Evolutionary conservation across 176 grass and related monocot genomes (phyloP).

Genomic region (Phoenix roebelenii): DNA sequence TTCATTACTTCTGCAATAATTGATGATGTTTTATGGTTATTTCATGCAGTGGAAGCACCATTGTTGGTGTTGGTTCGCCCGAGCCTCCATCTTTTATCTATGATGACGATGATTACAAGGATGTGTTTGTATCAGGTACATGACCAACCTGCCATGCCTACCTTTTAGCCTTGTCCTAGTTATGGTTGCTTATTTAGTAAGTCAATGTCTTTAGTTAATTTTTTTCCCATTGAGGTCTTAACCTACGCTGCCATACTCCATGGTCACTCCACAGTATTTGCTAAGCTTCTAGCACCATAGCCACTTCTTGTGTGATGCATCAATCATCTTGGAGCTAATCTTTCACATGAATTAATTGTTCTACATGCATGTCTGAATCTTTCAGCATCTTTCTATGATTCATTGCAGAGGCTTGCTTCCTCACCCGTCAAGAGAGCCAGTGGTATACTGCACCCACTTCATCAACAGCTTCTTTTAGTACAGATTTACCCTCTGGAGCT

Average conservation of each 20-base stretch:
- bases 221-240: too few relatives aligned
- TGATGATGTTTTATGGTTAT: conserved; percentile 4
- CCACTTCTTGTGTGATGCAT: too few relatives aligned
- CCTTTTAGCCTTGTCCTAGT: too few relatives aligned
- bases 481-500: conserved; percentile 25
- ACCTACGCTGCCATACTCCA: too few relatives aligned
- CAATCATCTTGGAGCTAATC: not conserved
- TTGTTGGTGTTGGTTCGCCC: conserved; percentile 81
- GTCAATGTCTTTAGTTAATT: too few relatives aligned
- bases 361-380: not conserved
- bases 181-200: too few relatives aligned
- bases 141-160: not conserved
- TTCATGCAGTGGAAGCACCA: conserved; percentile 82
- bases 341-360: not conserved
- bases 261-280: too few relatives aligned
- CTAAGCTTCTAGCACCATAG: too few relatives aligned
- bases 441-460: conserved; percentile 87
- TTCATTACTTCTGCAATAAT: not conserved
- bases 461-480: conserved; percentile 29
- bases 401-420: conserved; percentile 62
- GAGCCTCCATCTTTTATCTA: conserved; percentile 87
- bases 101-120: conserved; percentile 87
- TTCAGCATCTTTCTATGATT: conserved; percentile 10
- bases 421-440: conserved; percentile 65
- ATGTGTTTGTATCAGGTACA: conserved; percentile 92